phyloP scores from a whole-genome alignment of 768 basidiomycete species.

The Ramaria sp. region DNA sequence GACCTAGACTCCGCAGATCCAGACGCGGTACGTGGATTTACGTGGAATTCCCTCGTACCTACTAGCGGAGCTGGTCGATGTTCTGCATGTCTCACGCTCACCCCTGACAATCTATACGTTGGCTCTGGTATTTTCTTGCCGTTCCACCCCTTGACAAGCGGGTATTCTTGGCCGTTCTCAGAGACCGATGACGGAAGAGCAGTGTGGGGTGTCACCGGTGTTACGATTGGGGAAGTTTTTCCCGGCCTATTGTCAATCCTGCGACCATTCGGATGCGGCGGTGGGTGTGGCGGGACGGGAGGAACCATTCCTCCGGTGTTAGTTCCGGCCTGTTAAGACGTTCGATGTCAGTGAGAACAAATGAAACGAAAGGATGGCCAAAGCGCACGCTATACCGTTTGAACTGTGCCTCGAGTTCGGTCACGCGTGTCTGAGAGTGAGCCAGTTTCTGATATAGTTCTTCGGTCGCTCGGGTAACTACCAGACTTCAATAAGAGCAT shows the following conservation, averaged over 20 bases:
- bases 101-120: neutral
- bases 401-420: neutral
- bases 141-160: neutral
- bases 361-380: neutral
- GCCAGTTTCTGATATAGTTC: constrained; percentile 1
- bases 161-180: neutral
- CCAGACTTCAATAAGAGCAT: neutral
- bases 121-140: neutral
- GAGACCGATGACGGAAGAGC: neutral
- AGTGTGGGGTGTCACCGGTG: constrained; percentile 1
- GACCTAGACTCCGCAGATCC: neutral
- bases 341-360: neutral
- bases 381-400: neutral
- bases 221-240: neutral
- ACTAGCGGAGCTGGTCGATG: neutral
- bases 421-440: neutral
- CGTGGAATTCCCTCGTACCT: neutral
- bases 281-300: neutral
- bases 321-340: no score
- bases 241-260: neutral
- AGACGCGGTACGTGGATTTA: neutral
- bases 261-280: neutral
- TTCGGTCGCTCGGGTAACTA: neutral
- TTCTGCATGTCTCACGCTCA: neutral
- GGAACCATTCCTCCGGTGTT: neutral